Conservation (phyloP, 2,329 filamentous ascomycete species). For the Stemphylium beticola region DNA sequence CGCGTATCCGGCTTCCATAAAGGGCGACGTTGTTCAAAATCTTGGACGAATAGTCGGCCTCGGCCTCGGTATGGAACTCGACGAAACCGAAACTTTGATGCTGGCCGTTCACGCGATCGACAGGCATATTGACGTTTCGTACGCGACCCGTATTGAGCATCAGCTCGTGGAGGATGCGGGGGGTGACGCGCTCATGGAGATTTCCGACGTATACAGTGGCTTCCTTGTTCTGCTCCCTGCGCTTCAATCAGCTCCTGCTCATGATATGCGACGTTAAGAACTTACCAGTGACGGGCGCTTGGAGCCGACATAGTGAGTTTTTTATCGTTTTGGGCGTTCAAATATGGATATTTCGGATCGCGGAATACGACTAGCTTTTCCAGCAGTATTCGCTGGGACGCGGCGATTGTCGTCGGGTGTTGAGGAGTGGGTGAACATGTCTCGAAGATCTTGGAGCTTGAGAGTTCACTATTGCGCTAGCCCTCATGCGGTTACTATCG, state of each 20-base stretch:
- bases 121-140: conserved; percentile 96
- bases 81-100: conserved; percentile 99
- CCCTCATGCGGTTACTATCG: conserved; percentile 9
- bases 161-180: conserved; percentile 92
- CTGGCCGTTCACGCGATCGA: conserved; percentile 94
- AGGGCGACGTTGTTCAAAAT: conserved; percentile 96
- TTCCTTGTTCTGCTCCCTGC: conserved; percentile 86
- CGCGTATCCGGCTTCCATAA: conserved; percentile 91
- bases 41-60: conserved; percentile 94
- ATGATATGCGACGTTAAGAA: neutral
- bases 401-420: conserved; percentile 10
- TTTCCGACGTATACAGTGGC: conserved; percentile 98
- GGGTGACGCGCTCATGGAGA: conserved; percentile 93
- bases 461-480: conserved; percentile 15
- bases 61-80: conserved; percentile 93
- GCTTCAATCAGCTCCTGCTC: conserved; percentile 22
- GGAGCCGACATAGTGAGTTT: conserved; percentile 63
- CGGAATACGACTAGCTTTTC: neutral
- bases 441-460: conserved; percentile 33
- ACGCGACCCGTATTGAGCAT: conserved; percentile 98
- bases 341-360: neutral
- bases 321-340: neutral
- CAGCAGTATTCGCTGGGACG: neutral
- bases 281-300: conserved; percentile 76
- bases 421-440: conserved; percentile 2